phyloP scores from a whole-genome alignment of 352 stramenopile genomes.

The Pythium insidiosum region DNA sequence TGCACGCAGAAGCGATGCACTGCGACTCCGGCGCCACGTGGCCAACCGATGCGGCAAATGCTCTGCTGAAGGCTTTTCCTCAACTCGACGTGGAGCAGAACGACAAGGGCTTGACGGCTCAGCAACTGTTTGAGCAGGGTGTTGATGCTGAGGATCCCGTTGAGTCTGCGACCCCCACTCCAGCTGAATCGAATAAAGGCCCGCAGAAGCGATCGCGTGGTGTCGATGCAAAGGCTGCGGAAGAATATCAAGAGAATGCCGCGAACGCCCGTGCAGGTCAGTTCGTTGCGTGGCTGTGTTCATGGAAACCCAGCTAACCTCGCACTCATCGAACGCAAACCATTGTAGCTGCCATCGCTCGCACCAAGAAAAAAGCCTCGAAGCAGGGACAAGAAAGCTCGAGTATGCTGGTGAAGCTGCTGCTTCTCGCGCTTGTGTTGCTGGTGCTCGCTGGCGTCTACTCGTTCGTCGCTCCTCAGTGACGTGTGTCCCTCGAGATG shows the following conservation, averaged over 20 bases:
- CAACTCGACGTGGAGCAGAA: constrained; percentile 44
- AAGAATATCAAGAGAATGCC: constrained; percentile 35
- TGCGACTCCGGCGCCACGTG: constrained; percentile 45
- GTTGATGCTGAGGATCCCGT: constrained; percentile 45
- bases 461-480: constrained; percentile 10
- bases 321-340: no score
- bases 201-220: constrained; percentile 6
- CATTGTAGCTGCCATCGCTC: constrained; percentile 56
- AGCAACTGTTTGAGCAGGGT: constrained; percentile 56
- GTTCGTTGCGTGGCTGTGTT: neutral
- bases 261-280: constrained; percentile 46
- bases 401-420: constrained; percentile 3
- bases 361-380: constrained; percentile 54
- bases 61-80: constrained; percentile 39
- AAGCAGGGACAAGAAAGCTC: constrained; percentile 22
- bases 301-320: no score
- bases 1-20: constrained; percentile 75
- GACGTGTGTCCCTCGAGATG: constrained; percentile 1
- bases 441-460: constrained; percentile 9
- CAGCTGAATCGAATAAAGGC: constrained; percentile 4
- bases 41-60: constrained; percentile 38
- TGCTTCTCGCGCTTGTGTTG: neutral
- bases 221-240: constrained; percentile 8
- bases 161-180: constrained; percentile 6
- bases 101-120: constrained; percentile 45